Base-by-base conservation (phyloP, 495 filamentous ascomycete genomes). In the Pseudomonodictys pantanalensis region DNA sequence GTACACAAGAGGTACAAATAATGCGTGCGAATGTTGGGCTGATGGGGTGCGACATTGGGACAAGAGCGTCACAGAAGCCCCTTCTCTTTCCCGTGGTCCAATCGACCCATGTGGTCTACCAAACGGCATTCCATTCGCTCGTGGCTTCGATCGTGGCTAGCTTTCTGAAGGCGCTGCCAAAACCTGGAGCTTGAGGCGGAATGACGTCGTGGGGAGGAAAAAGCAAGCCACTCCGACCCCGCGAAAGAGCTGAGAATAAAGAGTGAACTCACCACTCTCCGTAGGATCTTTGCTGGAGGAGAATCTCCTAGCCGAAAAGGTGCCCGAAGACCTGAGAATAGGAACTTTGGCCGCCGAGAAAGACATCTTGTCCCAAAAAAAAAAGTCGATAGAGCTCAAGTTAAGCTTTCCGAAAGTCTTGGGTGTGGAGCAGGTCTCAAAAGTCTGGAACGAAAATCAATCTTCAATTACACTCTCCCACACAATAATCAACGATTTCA, bases 221-320 rank as follows among this genome's bases (percentile, higher is more conserved):
- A 52, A 38, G 29, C 29, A 38, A 43, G 35, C 35, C 24, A 56
- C 4, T 24, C 43, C 20, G 4, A 46, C 18, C 12, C 47, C 24
- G 8, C 15, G 8, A 22, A 42, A 29, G 47, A 47, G 29, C 42
- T 38, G 35, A 38, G n/a, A 41, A 24, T 28, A 33, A 44, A 44
- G 17, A 20, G 30, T 30, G n/a, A 11, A 59, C 68, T 56, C 58
- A 71, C 68, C 68, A 53, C 50, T 71, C 11, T 68, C 68, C 29
- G 50, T 65, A 1, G 56, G 56, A 23, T 64, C 60, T 35, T 71
- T 71, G 26, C 39, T 52, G 1, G 56, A 56, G 2, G 66, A 69
- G 30, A 71, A 71, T 18, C 68, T 48, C 46, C 68, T 32, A 24
- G 67, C 60, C 15, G 53, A 62, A 42, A 45, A 47, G 11, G 43